Evolutionary conservation across 805 yeast species (phyloP).

Genomic region (Myxozyma neglecta): DNA sequence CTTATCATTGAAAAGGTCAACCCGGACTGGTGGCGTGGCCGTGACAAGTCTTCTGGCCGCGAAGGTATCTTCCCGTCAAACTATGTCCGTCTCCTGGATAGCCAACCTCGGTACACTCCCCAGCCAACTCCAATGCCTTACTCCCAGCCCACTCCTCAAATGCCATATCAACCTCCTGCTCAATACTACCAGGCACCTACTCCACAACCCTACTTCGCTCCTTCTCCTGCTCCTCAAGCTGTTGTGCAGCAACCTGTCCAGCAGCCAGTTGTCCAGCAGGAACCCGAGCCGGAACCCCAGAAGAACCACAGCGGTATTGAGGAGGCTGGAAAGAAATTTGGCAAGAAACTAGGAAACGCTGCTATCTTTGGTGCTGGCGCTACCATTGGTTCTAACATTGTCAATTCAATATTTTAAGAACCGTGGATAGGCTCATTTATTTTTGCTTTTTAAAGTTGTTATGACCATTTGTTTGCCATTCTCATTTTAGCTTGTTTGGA

Average conservation of each 20-base stretch:
- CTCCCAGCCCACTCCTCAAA: neutral
- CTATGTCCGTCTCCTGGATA: conserved; percentile 57
- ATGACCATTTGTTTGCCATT: too few relatives aligned
- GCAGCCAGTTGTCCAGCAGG: conserved; percentile 32
- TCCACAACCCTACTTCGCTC: conserved; percentile 27
- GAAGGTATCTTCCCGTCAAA: conserved; percentile 89
- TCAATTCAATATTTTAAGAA: conserved; percentile 62
- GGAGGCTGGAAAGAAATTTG: conserved; percentile 55
- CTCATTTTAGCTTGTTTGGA: too few relatives aligned
- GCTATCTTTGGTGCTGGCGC: conserved; percentile 97
- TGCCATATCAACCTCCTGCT: conserved; percentile 17
- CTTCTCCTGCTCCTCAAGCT: conserved; percentile 1
- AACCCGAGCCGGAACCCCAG: conserved; percentile 32
- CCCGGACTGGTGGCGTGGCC: conserved; percentile 91
- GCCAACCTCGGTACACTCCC: neutral
- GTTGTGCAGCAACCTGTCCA: conserved; percentile 20
- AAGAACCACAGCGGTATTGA: conserved; percentile 36
- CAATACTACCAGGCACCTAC: conserved; percentile 29
- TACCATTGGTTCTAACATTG: conserved; percentile 79
- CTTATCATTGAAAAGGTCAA: conserved; percentile 71
- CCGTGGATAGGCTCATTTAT: neutral
- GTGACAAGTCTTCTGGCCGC: conserved; percentile 44
- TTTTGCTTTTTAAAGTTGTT: neutral
- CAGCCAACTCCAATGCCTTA: conserved; percentile 13
- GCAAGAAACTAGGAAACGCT: conserved; percentile 84